These are phyloP conservation scores for Kalanchoe fedtschenkoi DNA, from an alignment of 164 flowering plant species.

Conservation along the genomic window DNA sequence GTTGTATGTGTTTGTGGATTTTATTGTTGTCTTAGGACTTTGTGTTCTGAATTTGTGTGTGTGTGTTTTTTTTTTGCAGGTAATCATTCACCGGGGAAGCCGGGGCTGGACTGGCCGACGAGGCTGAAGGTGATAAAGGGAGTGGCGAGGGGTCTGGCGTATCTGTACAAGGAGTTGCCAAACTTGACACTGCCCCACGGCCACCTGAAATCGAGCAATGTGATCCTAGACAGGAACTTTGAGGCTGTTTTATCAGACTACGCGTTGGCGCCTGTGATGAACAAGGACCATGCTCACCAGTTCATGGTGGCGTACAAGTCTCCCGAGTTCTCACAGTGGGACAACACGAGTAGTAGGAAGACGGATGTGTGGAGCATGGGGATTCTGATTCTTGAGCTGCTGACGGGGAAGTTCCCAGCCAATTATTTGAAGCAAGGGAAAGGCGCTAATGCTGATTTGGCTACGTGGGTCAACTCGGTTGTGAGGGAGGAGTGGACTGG, in stretches of 20 bases:
- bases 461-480: constrained; percentile 40
- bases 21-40: not conserved
- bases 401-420: constrained; percentile 55
- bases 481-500: constrained; percentile 41
- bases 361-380: constrained; percentile 62
- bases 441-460: constrained; percentile 22
- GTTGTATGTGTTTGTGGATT: no score
- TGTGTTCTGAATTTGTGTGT: not conserved
- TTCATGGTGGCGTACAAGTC: constrained; percentile 55
- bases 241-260: constrained; percentile 40
- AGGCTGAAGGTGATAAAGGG: constrained; percentile 47
- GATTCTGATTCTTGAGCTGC: constrained; percentile 41
- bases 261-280: constrained; percentile 30
- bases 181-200: constrained; percentile 37
- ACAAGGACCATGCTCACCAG: constrained; percentile 35
- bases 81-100: constrained; percentile 14
- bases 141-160: constrained; percentile 35
- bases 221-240: constrained; percentile 30
- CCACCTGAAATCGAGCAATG: constrained; percentile 58
- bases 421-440: constrained; percentile 31
- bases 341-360: constrained; percentile 22
- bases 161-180: constrained; percentile 42
- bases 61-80: constrained; percentile 17
- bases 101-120: constrained; percentile 42
- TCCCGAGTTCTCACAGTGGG: constrained; percentile 30